These are phyloP conservation scores for Fonsecaea pedrosoi DNA, from an alignment of 2,329 filamentous ascomycete species.

Conservation along the genomic window DNA sequence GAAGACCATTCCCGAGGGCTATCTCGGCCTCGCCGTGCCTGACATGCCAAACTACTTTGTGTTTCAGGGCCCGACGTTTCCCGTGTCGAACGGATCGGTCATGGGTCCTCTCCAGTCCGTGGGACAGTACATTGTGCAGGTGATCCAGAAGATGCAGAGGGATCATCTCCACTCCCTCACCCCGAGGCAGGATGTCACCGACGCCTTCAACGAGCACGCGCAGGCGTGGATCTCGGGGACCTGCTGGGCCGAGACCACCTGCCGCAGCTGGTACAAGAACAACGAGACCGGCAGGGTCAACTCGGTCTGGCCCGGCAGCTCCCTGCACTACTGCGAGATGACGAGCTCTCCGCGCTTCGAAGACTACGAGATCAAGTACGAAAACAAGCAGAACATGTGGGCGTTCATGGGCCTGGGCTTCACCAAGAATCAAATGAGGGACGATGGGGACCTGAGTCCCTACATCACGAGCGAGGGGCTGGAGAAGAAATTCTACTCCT, in stretches of 20 bases:
- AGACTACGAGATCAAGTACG: too few species aligned
- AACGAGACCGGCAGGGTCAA: too few species aligned
- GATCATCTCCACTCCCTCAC: slow-evolving; percentile 52
- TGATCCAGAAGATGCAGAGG: slow-evolving; percentile 48
- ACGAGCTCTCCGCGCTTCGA: too few species aligned
- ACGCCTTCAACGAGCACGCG: slow-evolving; percentile 47
- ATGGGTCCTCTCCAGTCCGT: slow-evolving; percentile 50
- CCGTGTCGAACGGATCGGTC: slow-evolving; percentile 54
- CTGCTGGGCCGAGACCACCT: slow-evolving; percentile 51
- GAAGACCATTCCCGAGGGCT: slow-evolving; percentile 41
- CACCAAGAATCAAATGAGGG: too few species aligned
- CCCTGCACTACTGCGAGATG: too few species aligned
- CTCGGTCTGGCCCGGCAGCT: too few species aligned
- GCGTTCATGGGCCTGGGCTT: too few species aligned
- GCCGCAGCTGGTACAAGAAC: background rate
- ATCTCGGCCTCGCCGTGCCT: slow-evolving; percentile 38
- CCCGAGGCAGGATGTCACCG: slow-evolving; percentile 42
- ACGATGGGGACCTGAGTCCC: too few species aligned
- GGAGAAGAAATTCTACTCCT: too few species aligned
- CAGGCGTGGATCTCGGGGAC: slow-evolving; percentile 58
- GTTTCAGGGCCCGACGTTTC: slow-evolving; percentile 44
- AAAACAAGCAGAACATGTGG: too few species aligned
- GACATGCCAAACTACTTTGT: slow-evolving; percentile 38
- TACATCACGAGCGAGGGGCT: too few species aligned
- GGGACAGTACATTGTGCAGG: slow-evolving; percentile 48